These are phyloP conservation scores for Plasmodium gonderi DNA, from an alignment of 169 alveolate genomes.

Conservation along the genomic window DNA sequence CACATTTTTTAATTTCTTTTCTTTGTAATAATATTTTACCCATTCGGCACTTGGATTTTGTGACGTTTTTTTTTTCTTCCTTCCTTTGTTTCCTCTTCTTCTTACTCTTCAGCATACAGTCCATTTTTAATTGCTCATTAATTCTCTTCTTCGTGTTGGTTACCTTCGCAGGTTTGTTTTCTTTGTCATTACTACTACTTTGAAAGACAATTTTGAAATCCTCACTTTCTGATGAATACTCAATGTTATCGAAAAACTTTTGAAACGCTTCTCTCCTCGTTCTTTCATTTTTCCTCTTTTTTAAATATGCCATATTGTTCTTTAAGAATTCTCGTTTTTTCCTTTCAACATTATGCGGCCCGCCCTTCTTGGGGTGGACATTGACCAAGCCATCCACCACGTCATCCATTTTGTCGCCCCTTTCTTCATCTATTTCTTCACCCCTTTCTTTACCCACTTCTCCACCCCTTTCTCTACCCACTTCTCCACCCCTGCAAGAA, in stretches of 20 bases:
- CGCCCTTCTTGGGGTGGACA: background rate
- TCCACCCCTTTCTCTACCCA: background rate
- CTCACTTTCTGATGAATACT: slow-evolving; percentile 37
- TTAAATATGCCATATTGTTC: background rate
- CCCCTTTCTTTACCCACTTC: background rate
- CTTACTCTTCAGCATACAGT: background rate
- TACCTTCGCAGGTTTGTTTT: background rate
- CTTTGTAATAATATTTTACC: background rate
- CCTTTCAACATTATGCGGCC: background rate
- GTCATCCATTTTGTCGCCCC: background rate
- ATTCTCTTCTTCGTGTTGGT: background rate
- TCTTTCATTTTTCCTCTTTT: slow-evolving; percentile 15
- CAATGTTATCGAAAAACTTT: slow-evolving; percentile 17
- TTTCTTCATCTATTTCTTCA: background rate
- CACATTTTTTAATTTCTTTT: background rate
- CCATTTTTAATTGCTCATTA: background rate
- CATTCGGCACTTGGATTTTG: background rate
- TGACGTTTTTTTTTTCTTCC: background rate
- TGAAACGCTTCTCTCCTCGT: slow-evolving; percentile 2
- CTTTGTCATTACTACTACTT: background rate
- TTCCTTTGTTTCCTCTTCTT: background rate
- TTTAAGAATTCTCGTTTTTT: background rate
- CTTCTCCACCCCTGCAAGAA: background rate
- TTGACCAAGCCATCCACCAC: background rate
- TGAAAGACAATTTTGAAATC: slow-evolving; percentile 45